Conservation (phyloP, 2,329 filamentous ascomycete species). For the Phyllosticta citriasiana region DNA sequence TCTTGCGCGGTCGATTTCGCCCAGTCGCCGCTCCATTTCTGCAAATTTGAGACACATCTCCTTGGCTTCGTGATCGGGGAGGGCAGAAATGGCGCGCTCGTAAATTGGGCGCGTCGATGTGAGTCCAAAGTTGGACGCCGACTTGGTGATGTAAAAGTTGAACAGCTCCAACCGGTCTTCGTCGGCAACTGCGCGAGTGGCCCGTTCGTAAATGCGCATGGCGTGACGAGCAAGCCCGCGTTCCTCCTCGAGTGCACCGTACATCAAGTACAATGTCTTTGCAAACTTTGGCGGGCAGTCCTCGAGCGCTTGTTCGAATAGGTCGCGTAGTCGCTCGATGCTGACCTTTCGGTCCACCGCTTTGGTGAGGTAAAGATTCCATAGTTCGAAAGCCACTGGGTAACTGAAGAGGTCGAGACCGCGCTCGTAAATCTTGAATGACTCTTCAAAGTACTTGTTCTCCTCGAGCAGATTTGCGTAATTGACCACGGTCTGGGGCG, state of each 20-base stretch:
- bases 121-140: conserved; percentile 92
- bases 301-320: conserved; percentile 95
- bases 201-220: conserved; percentile 98
- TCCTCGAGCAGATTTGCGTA: conserved; percentile 94
- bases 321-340: conserved; percentile 84
- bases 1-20: conserved; percentile 87
- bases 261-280: conserved; percentile 95
- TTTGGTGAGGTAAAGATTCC: conserved; percentile 97
- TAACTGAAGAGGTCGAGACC: conserved; percentile 98
- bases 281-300: conserved; percentile 92
- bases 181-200: conserved; percentile 86
- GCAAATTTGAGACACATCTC: conserved; percentile 99
- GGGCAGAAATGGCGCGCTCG: conserved; percentile 85
- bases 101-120: conserved; percentile 93
- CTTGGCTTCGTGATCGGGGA: conserved; percentile 85
- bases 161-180: conserved; percentile 97
- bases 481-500: conserved; percentile 96
- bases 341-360: conserved; percentile 92
- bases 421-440: conserved; percentile 93
- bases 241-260: conserved; percentile 93
- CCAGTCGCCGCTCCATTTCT: conserved; percentile 84
- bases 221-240: conserved; percentile 87
- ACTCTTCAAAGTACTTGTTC: conserved; percentile 90
- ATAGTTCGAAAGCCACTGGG: conserved; percentile 93
- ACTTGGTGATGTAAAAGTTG: conserved; percentile 99